Evolutionary conservation across 495 filamentous ascomycete genomes (phyloP).

Genomic region (Penicillium maclennaniae): DNA sequence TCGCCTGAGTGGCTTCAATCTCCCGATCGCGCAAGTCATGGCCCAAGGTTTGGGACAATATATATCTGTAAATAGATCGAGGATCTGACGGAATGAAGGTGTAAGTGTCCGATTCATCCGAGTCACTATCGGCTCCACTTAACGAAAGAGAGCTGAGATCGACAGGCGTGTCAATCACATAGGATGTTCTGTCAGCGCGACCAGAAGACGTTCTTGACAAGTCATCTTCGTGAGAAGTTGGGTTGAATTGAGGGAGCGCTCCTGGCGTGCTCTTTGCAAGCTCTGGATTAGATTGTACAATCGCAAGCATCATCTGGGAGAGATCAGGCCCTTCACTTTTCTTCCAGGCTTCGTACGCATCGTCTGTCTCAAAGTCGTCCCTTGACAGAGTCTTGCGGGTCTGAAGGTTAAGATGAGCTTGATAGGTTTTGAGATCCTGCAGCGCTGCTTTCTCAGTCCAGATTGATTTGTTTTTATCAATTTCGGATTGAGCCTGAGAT

Average conservation of each 20-base stretch:
- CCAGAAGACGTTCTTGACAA: slow-evolving; percentile 53
- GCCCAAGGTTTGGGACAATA: slow-evolving; percentile 69
- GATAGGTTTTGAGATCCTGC: slow-evolving; percentile 88
- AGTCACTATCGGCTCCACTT: slow-evolving; percentile 46
- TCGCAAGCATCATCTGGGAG: slow-evolving; percentile 87
- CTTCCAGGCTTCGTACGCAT: slow-evolving; percentile 87
- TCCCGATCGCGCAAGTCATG: slow-evolving; percentile 61
- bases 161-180: slow-evolving; percentile 71
- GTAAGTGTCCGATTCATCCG: slow-evolving; percentile 58
- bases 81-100: slow-evolving; percentile 88
- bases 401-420: slow-evolving; percentile 76
- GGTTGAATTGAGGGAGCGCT: slow-evolving; percentile 49
- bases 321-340: slow-evolving; percentile 76
- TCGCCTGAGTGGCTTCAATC: slow-evolving; percentile 49
- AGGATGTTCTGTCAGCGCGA: slow-evolving; percentile 44
- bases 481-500: slow-evolving; percentile 75
- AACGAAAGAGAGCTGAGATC: slow-evolving; percentile 71
- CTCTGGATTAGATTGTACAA: slow-evolving; percentile 82
- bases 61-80: slow-evolving; percentile 71
- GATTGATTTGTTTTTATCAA: slow-evolving; percentile 68
- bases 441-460: slow-evolving; percentile 94
- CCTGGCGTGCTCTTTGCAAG: slow-evolving; percentile 65
- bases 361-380: slow-evolving; percentile 88
- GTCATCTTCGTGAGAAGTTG: slow-evolving; percentile 45
- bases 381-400: slow-evolving; percentile 71